phyloP scores from a whole-genome alignment of 345 rosid genomes.

The Brassica cretica region DNA sequence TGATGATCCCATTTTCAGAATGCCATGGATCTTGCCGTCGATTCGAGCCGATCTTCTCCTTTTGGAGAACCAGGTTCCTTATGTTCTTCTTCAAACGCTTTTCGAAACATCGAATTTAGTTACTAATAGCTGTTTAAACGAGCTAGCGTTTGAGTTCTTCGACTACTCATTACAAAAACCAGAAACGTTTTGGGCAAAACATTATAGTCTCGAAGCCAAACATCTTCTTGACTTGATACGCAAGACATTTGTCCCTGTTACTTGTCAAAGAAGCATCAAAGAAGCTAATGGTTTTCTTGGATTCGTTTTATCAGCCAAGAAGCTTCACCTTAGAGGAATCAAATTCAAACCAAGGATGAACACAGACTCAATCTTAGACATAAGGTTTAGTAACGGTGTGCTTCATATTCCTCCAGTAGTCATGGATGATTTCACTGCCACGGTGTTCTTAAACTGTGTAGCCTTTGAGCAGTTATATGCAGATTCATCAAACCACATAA shows the following conservation, averaged over 20 bases:
- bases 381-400: conserved; percentile 45
- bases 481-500: conserved; percentile 49
- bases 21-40: conserved; percentile 52
- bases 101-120: conserved; percentile 30
- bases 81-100: conserved; percentile 46
- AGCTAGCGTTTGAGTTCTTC: conserved; percentile 51
- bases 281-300: conserved; percentile 14
- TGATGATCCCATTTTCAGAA: conserved; percentile 52
- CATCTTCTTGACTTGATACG: conserved; percentile 62
- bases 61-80: conserved; percentile 67
- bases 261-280: neutral
- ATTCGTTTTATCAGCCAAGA: conserved; percentile 46
- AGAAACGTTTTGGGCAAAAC: conserved; percentile 28
- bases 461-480: conserved; percentile 57
- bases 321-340: conserved; percentile 53
- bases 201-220: conserved; percentile 25
- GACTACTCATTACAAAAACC: conserved; percentile 37
- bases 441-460: conserved; percentile 52
- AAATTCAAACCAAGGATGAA: conserved; percentile 37
- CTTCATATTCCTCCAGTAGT: conserved; percentile 51
- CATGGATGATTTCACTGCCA: conserved; percentile 45
- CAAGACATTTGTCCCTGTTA: conserved; percentile 41
- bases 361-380: conserved; percentile 48
- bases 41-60: conserved; percentile 50
- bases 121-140: conserved; percentile 31